phyloP scores from a whole-genome alignment of 208 protist genomes.

The Crithidia fasciculata region DNA sequence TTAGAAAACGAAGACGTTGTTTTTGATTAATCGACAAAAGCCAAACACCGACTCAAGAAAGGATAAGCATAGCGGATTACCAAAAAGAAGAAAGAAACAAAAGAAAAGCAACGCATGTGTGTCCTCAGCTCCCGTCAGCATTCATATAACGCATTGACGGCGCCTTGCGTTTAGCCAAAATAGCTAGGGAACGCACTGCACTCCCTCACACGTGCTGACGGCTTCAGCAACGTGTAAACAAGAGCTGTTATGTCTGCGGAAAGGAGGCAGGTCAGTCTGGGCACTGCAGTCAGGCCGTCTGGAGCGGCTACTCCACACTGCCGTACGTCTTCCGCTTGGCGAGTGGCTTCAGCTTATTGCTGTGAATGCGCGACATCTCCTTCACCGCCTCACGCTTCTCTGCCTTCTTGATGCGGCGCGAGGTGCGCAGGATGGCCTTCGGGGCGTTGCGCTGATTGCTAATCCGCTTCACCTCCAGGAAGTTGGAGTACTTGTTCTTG shows the following conservation, averaged over 20 bases:
- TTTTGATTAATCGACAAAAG: background rate
- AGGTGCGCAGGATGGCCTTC: constrained; percentile 75
- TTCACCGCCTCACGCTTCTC: constrained; percentile 86
- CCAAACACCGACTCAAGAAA: background rate
- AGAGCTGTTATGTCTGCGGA: no score
- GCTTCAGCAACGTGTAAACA: no score
- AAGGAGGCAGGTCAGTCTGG: no score
- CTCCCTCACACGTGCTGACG: no score
- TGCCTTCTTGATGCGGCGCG: constrained; percentile 71
- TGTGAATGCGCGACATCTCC: constrained; percentile 83
- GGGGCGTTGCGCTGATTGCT: constrained; percentile 89
- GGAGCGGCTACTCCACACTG: constrained; percentile 66
- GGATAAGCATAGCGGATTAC: background rate
- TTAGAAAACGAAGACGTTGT: background rate
- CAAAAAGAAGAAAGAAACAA: background rate
- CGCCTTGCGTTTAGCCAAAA: no score
- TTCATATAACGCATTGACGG: no score
- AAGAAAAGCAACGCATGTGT: background rate
- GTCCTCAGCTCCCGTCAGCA: background rate
- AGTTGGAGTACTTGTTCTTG: constrained; percentile 87
- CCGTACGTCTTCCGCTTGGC: constrained; percentile 89
- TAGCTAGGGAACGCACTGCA: no score
- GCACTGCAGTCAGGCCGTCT: no score
- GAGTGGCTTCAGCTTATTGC: constrained; percentile 81
- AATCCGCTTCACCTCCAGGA: constrained; percentile 89